A percentile compares a stretch with the other conserved stretches of the same genome.
Evolutionary conservation across 495 filamentous ascomycete genomes (phyloP).

Genomic region (Talaromyces stipitatus): DNA sequence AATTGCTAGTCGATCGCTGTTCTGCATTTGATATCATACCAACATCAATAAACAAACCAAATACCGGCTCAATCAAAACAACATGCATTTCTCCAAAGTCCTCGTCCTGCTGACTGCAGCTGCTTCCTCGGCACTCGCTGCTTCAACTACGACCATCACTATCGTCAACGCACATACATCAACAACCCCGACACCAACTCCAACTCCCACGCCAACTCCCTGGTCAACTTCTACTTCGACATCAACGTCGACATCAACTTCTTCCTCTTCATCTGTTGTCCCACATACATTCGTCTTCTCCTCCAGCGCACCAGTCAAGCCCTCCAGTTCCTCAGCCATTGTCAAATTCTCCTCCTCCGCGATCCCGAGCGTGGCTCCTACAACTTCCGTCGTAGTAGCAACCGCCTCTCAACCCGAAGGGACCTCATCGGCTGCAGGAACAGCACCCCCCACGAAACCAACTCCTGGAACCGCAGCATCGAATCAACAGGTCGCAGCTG

Average conservation of each 20-base stretch:
- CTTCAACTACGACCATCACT: slow-evolving; percentile 26
- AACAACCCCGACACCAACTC: slow-evolving; percentile 11
- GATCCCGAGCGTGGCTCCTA: not conserved
- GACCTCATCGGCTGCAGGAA: slow-evolving; percentile 16
- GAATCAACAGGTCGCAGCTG: slow-evolving; percentile 21
- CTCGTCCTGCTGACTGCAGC: slow-evolving; percentile 22
- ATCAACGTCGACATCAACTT: slow-evolving; percentile 9
- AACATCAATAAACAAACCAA: slow-evolving; percentile 6
- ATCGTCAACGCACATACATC: slow-evolving; percentile 19
- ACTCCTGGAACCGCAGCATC: slow-evolving; percentile 2
- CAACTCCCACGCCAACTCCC: slow-evolving; percentile 9
- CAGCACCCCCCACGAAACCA: slow-evolving; percentile 20
- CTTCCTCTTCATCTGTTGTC: slow-evolving; percentile 10
- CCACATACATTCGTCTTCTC: slow-evolving; percentile 8
- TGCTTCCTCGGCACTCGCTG: slow-evolving; percentile 15
- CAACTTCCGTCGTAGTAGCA: slow-evolving; percentile 1
- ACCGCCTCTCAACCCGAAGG: slow-evolving; percentile 11
- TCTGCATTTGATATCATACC: not conserved
- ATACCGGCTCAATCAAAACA: slow-evolving; percentile 11
- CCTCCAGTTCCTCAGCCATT: slow-evolving; percentile 14
- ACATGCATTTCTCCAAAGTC: slow-evolving; percentile 32
- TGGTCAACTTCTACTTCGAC: not conserved
- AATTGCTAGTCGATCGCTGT: slow-evolving; percentile 1
- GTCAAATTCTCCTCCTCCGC: slow-evolving; percentile 11
- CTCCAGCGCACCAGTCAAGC: slow-evolving; percentile 12